Conservation (phyloP, 192 early-diverging fungal genomes). For the Linnemannia schmuckeri region DNA sequence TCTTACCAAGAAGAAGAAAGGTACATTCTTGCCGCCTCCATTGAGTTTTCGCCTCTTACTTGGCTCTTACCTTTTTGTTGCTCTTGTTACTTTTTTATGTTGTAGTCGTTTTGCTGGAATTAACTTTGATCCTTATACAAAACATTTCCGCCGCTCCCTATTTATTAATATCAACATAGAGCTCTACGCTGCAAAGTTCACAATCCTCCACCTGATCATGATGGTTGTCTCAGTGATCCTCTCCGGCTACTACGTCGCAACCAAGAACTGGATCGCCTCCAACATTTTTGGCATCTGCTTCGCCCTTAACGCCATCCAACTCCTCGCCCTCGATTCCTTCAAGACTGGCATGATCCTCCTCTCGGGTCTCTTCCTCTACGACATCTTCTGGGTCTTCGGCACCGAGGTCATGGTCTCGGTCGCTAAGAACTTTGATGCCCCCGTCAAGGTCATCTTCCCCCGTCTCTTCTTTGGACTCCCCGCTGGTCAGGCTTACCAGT, state of each 20-base stretch:
- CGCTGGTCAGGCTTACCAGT: constrained; percentile 61
- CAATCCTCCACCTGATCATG: constrained; percentile 75
- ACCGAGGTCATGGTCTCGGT: constrained; percentile 99
- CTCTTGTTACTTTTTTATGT: neutral
- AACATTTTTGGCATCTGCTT: constrained; percentile 93
- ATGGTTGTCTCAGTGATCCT: constrained; percentile 67
- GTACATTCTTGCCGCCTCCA: constrained; percentile 40
- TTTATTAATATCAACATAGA: constrained; percentile 49
- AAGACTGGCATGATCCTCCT: constrained; percentile 96
- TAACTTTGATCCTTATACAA: constrained; percentile 1
- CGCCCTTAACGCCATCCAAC: constrained; percentile 83
- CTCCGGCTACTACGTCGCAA: constrained; percentile 80
- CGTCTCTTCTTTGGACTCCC: constrained; percentile 73
- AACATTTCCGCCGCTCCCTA: neutral
- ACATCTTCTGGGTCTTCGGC: constrained; percentile 99
- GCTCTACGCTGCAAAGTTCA: constrained; percentile 68
- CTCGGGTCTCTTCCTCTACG: constrained; percentile 92
- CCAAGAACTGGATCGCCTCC: constrained; percentile 95
- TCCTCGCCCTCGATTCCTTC: constrained; percentile 95
- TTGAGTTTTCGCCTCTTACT: neutral
- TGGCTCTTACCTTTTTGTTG: neutral
- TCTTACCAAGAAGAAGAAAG: constrained; percentile 75
- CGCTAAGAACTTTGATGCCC: constrained; percentile 95
- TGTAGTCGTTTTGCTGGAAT: neutral
- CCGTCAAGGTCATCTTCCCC: constrained; percentile 95